These are phyloP conservation scores for Pseudopediastrum boryanum DNA, from an alignment of 139 green algal species.

Conservation along the genomic window DNA sequence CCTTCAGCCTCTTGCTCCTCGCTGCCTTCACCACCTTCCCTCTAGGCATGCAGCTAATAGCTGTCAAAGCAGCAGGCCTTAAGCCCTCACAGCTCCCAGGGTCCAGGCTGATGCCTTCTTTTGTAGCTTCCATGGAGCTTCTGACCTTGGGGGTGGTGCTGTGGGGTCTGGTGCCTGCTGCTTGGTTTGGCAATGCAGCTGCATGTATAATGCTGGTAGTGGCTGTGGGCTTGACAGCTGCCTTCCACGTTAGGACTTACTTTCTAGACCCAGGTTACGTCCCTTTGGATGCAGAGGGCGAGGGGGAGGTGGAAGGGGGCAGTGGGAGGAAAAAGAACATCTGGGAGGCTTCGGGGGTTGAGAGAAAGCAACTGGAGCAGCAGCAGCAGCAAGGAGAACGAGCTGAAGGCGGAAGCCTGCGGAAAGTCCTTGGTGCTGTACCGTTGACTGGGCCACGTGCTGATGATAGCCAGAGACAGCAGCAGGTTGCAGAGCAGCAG, in stretches of 20 bases:
- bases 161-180: neutral
- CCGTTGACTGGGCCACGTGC: too few species aligned
- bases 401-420: too few species aligned
- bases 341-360: neutral
- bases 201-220: neutral
- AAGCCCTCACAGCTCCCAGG: neutral
- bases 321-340: neutral
- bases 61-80: conserved; percentile 7
- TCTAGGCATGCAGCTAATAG: conserved; percentile 19
- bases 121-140: conserved; percentile 22
- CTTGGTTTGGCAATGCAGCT: neutral
- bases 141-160: neutral
- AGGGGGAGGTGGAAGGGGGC: neutral
- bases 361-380: conserved; percentile 4
- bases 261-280: too few species aligned
- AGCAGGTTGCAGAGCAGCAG: too few species aligned
- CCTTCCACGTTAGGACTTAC: too few species aligned
- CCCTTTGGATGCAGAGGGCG: too few species aligned
- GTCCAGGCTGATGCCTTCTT: neutral
- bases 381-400: conserved; percentile 13
- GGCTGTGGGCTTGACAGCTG: too few species aligned
- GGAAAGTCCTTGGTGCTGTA: too few species aligned
- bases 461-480: too few species aligned
- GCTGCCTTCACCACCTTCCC: neutral
- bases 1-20: conserved; percentile 16